Evolutionary conservation across 2,329 filamentous ascomycete species (phyloP), one percentile per base, ranked within the genome.

Genomic region (Aspergillus puulaauensis): DNA sequence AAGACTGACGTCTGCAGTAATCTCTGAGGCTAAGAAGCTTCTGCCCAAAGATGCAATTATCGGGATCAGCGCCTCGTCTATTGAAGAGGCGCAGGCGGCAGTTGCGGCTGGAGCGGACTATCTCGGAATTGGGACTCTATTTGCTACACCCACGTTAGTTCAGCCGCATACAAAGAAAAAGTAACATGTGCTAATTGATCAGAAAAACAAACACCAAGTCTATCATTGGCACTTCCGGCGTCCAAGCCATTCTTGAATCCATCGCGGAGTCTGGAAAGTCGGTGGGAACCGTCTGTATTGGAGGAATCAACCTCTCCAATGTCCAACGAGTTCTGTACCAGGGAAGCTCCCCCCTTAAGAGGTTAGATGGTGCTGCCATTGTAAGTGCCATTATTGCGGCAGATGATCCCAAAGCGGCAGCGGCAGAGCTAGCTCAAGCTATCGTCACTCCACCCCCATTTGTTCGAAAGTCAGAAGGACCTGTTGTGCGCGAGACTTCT

Each of bases 81-180:
- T 86, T 21, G 83, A 87, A 6, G 90, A 98, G 77, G 90, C 91
- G 4, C 74, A 87, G 48, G 79, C 76, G 54, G 93, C 93, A 1
- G 88, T 90, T 58, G 77, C 83, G 51, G 84, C 83, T 51, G 91
- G 91, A n/a, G 92, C 93, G 27, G 87, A 95, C 73, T 98, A 98
- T 74, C 80, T 98, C 4, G 95, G 93, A 17, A 87, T 98, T 48
- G 93, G 95, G 24, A 95, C 93, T 1, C 86, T 97, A 62, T 97
- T 90, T 75, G 85, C 92, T 15, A 98, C 93, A 0, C 75, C 86
- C 49, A 96, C 92, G 83, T 90, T 77, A 73, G 81, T 76, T n/a
- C 12, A 7, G 8, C 9, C 7, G 9, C 6, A 37, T 2, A 15
- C 5, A 9, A 31, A 15, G 4, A 9, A 31, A 15, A 44, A 11